Evolutionary conservation across 2,329 filamentous ascomycete species (phyloP).

Genomic region (Aspergillus ochraceoroseus): DNA sequence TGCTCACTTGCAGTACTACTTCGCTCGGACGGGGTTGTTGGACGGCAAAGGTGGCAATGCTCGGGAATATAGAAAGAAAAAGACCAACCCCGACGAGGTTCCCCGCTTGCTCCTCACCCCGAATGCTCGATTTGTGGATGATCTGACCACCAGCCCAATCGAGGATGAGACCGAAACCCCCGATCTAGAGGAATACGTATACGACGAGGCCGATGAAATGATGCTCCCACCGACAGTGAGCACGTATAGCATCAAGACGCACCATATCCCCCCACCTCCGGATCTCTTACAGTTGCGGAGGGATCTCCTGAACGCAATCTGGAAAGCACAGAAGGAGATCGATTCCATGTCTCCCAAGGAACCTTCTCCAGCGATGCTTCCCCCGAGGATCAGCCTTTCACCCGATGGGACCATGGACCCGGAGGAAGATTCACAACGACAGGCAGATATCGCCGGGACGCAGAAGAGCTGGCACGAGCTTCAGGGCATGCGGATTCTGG

Average conservation of each 20-base stretch:
- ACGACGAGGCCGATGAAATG: slow-evolving; percentile 57
- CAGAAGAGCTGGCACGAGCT: slow-evolving; percentile 74
- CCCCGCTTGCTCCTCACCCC: slow-evolving; percentile 40
- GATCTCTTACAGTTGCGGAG: slow-evolving; percentile 72
- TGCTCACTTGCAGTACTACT: slow-evolving; percentile 96
- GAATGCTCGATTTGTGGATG: slow-evolving; percentile 39
- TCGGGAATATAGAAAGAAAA: slow-evolving; percentile 60
- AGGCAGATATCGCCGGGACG: slow-evolving; percentile 20
- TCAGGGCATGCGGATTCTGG: slow-evolving; percentile 85
- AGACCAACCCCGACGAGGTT: slow-evolving; percentile 34
- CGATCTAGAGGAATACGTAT: slow-evolving; percentile 52
- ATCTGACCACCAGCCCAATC: slow-evolving; percentile 52
- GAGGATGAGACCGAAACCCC: slow-evolving; percentile 24
- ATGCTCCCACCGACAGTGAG: slow-evolving; percentile 97
- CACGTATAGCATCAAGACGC: slow-evolving; percentile 84
- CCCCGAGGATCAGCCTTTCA: slow-evolving; percentile 31
- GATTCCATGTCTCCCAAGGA: slow-evolving; percentile 41
- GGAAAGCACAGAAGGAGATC: slow-evolving; percentile 64
- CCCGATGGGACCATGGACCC: slow-evolving; percentile 37
- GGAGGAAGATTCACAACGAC: slow-evolving; percentile 38
- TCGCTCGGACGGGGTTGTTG: slow-evolving; percentile 85
- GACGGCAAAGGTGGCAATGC: slow-evolving; percentile 90
- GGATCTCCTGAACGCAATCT: slow-evolving; percentile 62
- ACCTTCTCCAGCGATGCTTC: slow-evolving; percentile 28
- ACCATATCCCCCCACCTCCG: slow-evolving; percentile 76